These are phyloP conservation scores for Scutellaria galericulata DNA, from an alignment of 257 asterid species.

Conservation along the genomic window DNA sequence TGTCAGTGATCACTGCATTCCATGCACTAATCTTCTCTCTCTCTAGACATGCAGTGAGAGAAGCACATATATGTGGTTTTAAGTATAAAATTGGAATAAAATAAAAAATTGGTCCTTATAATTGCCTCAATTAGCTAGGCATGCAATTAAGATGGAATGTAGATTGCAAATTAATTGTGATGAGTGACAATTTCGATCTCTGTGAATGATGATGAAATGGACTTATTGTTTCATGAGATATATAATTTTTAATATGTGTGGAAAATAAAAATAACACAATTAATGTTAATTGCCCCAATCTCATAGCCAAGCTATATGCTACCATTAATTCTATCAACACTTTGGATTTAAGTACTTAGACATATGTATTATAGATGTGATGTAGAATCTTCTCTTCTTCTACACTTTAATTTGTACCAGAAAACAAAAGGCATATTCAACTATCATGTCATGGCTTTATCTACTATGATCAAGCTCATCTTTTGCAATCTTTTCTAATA, in stretches of 20 bases:
- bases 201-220: slow-evolving; percentile 18
- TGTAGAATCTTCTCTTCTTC: not conserved
- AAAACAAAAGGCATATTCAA: not conserved
- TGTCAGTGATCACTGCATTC: slow-evolving; percentile 56
- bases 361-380: slow-evolving; percentile 4
- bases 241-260: too few species aligned
- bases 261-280: too few species aligned
- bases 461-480: not conserved
- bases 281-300: not conserved
- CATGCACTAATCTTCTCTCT: slow-evolving; percentile 37
- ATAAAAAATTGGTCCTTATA: slow-evolving; percentile 22
- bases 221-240: slow-evolving; percentile 28
- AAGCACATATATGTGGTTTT: not conserved
- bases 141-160: slow-evolving; percentile 36
- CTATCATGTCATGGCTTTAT: not conserved
- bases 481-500: too few species aligned
- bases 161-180: slow-evolving; percentile 9
- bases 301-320: not conserved
- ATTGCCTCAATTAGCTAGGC: slow-evolving; percentile 38
- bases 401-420: too few species aligned
- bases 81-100: not conserved
- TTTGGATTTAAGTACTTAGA: not conserved
- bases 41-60: not conserved
- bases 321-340: not conserved
- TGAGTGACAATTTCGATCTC: slow-evolving; percentile 24